Evolutionary conservation across 2,329 filamentous ascomycete genomes (phyloP), one percentile per base, ranked within the genome.

Genomic region (Chrysoporthe cubensis): DNA sequence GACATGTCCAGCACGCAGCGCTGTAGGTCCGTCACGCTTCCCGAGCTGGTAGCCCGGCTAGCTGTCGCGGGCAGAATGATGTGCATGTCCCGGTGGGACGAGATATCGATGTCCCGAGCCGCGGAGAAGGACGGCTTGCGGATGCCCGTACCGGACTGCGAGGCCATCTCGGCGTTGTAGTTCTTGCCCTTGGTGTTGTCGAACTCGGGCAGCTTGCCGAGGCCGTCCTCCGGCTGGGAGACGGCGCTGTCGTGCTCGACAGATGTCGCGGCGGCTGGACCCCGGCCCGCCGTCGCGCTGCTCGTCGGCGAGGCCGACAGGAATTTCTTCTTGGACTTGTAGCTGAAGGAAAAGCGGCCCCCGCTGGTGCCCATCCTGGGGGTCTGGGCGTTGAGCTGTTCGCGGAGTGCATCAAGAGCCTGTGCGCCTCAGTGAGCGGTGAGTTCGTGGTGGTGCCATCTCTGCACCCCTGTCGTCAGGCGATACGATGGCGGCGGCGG

Each of bases 1-100:
- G 91, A 91, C 84, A 97, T 90, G 78, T 97, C 92, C 62, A 97
- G 86, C 9, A 97, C 86, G 76, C 92, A 96, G 65, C 83, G 83
- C 1, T 81, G 81, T 26, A 97, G 80, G 60, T 90, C 86, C 0
- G 89, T 91, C 42, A 97, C 80, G 14, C 89, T 90, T 2, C 91
- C 92, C 0, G 92, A 91, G 0, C 90, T 88, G 0, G 90, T 92
- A 3, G 91, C 87, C n/a, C 87, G 84, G 4, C 89, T 86, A 0
- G 92, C 90, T 0, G 91, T 88, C 0, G 87, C 81, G 0, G 93
- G 92, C 0, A 97, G 86, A 71, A 92, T 90, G 73, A 97, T 93
- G 77, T 94, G 91, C 21, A 91, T 78, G n/a, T 85, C 83, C 0
- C 80, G 79, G 73, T 95, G 91, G 71, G 88, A 84, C 11, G 88